These are phyloP conservation scores for Pseudognaphalium luteoalbum DNA, from an alignment of 129 eudicot species.

Conservation along the genomic window DNA sequence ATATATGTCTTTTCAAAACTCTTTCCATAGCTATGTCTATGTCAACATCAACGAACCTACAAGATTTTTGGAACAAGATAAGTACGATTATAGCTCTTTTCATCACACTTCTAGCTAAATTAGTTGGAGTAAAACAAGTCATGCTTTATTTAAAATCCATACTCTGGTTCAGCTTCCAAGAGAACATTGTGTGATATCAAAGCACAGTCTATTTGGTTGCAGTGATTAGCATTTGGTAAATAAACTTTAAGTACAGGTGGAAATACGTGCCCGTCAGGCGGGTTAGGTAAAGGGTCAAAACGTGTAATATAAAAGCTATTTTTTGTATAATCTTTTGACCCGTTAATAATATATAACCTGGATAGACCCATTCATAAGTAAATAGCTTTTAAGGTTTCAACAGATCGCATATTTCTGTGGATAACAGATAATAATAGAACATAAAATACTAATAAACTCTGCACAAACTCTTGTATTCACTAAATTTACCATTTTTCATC, in stretches of 20 bases:
- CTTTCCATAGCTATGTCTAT: slow-evolving; percentile 78
- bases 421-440: not conserved
- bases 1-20: slow-evolving; percentile 76
- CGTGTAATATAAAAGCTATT: too few species aligned
- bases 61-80: slow-evolving; percentile 20
- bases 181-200: not conserved
- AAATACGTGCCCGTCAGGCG: too few species aligned
- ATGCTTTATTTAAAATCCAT: not conserved
- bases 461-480: not conserved
- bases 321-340: not conserved
- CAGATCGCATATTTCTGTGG: not conserved
- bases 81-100: not conserved
- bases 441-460: not conserved
- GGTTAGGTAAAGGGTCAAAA: too few species aligned
- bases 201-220: not conserved
- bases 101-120: not conserved
- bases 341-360: not conserved
- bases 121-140: not conserved
- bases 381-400: not conserved
- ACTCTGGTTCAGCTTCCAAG: slow-evolving; percentile 10
- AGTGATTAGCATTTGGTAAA: not conserved
- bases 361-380: not conserved
- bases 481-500: slow-evolving; percentile 85
- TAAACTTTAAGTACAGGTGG: not conserved
- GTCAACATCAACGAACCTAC: slow-evolving; percentile 86